These are phyloP conservation scores for Euphorbia corollata DNA, from an alignment of 441 rosid genomes.

Conservation along the genomic window DNA sequence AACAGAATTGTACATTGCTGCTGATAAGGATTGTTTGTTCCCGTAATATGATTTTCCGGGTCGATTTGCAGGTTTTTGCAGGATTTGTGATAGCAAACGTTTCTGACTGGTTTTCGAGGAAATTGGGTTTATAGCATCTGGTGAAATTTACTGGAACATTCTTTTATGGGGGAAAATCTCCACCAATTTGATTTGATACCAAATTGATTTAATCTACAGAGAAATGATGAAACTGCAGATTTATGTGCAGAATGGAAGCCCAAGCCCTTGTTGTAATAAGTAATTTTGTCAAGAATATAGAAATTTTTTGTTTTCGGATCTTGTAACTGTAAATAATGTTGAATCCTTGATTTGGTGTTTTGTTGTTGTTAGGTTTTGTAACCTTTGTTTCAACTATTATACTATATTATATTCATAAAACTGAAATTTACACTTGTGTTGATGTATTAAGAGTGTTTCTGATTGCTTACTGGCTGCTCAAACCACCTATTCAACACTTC, in stretches of 20 bases:
- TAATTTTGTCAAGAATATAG: slow-evolving; percentile 10
- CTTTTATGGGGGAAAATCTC: slow-evolving; percentile 30
- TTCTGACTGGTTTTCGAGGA: slow-evolving; percentile 58
- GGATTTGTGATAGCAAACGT: slow-evolving; percentile 87
- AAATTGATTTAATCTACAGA: slow-evolving; percentile 10
- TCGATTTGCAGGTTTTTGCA: slow-evolving; percentile 61
- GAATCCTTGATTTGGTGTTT: background rate
- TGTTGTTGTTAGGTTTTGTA: background rate
- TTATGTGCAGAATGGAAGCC: slow-evolving; percentile 26
- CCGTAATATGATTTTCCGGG: background rate
- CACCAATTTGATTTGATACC: slow-evolving; percentile 18
- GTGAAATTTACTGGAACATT: slow-evolving; percentile 8
- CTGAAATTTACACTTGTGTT: too few relatives aligned
- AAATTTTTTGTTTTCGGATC: background rate
- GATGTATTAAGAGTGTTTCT: background rate
- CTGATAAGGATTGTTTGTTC: background rate
- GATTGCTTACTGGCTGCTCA: too few relatives aligned
- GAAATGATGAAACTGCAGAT: slow-evolving; percentile 5
- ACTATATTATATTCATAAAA: too few relatives aligned
- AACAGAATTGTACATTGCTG: background rate
- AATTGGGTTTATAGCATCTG: slow-evolving; percentile 50
- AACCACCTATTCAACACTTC: too few relatives aligned
- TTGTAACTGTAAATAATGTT: background rate
- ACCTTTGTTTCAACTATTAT: background rate
- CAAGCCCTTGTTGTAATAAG: slow-evolving; percentile 20